Evolutionary conservation across 805 yeast genomes (phyloP), one percentile per base, ranked within the genome.

Genomic region (Yamadazyma phyllophila): DNA sequence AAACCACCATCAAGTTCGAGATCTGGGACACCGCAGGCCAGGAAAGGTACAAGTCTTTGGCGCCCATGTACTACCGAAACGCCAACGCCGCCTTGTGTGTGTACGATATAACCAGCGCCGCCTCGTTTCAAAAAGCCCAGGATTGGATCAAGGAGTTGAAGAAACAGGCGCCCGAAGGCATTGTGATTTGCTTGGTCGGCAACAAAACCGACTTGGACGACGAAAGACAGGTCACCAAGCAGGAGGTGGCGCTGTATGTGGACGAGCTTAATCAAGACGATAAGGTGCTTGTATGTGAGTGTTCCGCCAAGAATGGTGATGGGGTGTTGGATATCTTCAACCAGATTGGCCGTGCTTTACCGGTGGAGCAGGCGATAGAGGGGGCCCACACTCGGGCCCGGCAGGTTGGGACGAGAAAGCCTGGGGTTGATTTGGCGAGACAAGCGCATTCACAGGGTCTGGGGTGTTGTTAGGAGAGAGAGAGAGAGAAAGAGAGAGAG

Each of bases 11-110:
- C 36, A 84, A 85, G 60, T 74, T 83, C 54, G 89, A 84, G 57
- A 82, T 84, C 43, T 84, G 94, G 96, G 99, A 92, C 62, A 92
- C 99, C 11, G 99, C 99, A 0, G 99, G 99, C 20, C 99, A 71
- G 55, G 76, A 71, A 46, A 56, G 76, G n/a, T 71, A 71, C 55
- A 65, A 68, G 43, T 64, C 71, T 26, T 60, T 71, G 30, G 71
- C 77, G 1, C 77, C 77, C 2, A 71, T 71, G 76, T 71, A 71
- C 52, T 71, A 71, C 52, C 54, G 77, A 29, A 69, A 69, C 49
- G 74, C 76, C 47, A 85, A 86, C 62, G 85, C 88, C 30, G 94
- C 95, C 0, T 65, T 86, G 34, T 84, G 88, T 13, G 92, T 85
- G 2, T 86, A 81, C 58, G 95, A 86, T 60, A 80, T 86, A 44